Base-by-base conservation (phyloP, 257 asterid genomes). In the Jaltomata sinuosa region DNA sequence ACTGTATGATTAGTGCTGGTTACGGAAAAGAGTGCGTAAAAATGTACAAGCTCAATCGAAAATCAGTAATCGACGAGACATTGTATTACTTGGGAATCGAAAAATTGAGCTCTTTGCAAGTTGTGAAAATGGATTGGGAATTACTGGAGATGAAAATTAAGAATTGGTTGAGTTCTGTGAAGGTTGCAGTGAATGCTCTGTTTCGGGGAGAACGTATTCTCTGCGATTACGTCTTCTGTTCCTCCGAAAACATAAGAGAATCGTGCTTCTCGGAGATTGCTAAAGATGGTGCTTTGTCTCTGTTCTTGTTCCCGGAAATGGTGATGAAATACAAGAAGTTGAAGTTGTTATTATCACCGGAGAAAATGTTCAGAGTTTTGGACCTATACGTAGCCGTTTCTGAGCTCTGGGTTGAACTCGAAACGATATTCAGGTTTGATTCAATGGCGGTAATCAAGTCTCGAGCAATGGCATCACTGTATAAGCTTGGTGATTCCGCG, bases 81-180 rank as follows among this genome's bases (percentile, higher is more conserved):
- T 11, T 74, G 38, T 45, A 12, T 74, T 14, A 25, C 40, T 25
- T 74, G 15, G 81, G 59, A 7, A 74, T 74, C 22, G 81, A 45
- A 3, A 74, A 74, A 74, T 7, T 25, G 8, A 45, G 3, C 54
- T 79, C 29, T 6, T 85, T 91, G 4, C 93, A 93, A 80, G 81
- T 95, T 84, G 95, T 89, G 86, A 95, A 94, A 38, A 87, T 90
- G 91, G 94, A 90, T 3, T 95, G 98, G 98, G 88, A 89, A 3
- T 85, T 72, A 79, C 83, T 93, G 10, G 98, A 94, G 34, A 52
- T 38, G 9, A 93, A 91, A 85, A 89, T 94, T 38, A 92, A 86
- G 86, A 87, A 27, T 67, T 94, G 98, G 98, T 49, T 91, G 22
- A 86, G 82, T 52, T 93, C 93, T 0, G 94, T 87, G 2, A 93